Evolutionary conservation across 495 filamentous ascomycete genomes (phyloP).

Genomic region (Penicillium robsamsonii): DNA sequence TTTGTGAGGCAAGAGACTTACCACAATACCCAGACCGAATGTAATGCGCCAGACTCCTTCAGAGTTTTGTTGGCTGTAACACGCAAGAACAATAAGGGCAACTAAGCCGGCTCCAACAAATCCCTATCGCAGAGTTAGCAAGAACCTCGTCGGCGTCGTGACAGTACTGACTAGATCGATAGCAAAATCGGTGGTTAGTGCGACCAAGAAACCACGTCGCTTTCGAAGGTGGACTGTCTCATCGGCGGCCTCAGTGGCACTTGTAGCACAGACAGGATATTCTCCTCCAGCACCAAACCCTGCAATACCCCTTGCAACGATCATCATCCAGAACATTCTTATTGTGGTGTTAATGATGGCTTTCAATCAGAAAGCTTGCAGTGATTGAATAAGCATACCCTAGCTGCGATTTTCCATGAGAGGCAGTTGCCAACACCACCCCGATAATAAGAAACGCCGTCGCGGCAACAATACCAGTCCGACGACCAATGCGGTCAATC

Average conservation of each 20-base stretch:
- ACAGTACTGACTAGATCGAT: slow-evolving; percentile 25
- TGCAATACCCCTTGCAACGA: slow-evolving; percentile 50
- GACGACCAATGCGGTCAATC: slow-evolving; percentile 34
- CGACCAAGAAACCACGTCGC: slow-evolving; percentile 32
- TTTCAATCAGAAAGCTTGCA: neutral
- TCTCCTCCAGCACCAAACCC: slow-evolving; percentile 53
- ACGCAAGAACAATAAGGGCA: slow-evolving; percentile 32
- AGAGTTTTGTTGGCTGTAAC: slow-evolving; percentile 23
- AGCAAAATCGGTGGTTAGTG: slow-evolving; percentile 33
- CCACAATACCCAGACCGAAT: slow-evolving; percentile 37
- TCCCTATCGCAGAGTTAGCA: slow-evolving; percentile 18
- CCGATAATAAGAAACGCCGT: slow-evolving; percentile 31
- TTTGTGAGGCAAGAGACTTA: slow-evolving; percentile 12
- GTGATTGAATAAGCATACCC: slow-evolving; percentile 14
- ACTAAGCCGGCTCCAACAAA: slow-evolving; percentile 33
- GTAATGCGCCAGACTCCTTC: slow-evolving; percentile 37
- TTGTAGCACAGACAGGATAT: slow-evolving; percentile 46
- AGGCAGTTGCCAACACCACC: slow-evolving; percentile 30
- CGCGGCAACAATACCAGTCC: slow-evolving; percentile 27
- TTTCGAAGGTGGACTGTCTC: slow-evolving; percentile 30
- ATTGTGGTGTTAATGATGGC: neutral
- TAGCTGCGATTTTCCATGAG: slow-evolving; percentile 28
- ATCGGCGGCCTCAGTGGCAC: slow-evolving; percentile 48
- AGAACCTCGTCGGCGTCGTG: too few relatives aligned
- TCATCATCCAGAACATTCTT: slow-evolving; percentile 56